phyloP scores from a whole-genome alignment of 192 early-diverging fungal genomes.

The Gaertneriomyces sp. region DNA sequence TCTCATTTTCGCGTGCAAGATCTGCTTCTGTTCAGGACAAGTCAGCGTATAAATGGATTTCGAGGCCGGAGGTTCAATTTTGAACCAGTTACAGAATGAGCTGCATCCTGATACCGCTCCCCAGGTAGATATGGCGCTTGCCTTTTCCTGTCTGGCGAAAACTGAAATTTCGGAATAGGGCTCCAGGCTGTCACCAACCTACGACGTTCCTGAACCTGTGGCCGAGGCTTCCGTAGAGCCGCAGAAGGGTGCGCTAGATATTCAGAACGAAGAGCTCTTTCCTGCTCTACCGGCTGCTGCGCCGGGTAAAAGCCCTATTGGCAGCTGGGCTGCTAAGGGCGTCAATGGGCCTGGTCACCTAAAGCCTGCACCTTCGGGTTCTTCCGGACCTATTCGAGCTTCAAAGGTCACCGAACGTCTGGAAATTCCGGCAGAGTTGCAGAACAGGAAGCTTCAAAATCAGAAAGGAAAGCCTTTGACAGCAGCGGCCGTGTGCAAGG shows the following conservation, averaged over 20 bases:
- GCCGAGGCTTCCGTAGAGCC: not conserved
- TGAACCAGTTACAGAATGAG: constrained; percentile 32
- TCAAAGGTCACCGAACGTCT: constrained; percentile 42
- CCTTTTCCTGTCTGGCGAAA: not conserved
- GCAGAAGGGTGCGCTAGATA: constrained; percentile 35
- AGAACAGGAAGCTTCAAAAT: constrained; percentile 30
- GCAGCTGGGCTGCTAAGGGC: constrained; percentile 20
- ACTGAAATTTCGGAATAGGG: not conserved
- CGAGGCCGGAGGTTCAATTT: constrained; percentile 14
- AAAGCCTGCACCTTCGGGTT: not conserved
- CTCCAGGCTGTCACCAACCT: not conserved
- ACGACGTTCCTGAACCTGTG: constrained; percentile 8
- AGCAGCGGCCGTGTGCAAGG: constrained; percentile 36
- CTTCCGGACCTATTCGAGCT: not conserved
- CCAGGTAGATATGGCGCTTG: not conserved
- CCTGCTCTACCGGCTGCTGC: constrained; percentile 66
- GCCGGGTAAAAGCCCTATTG: constrained; percentile 14
- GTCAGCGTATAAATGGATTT: constrained; percentile 15
- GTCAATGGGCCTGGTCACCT: constrained; percentile 9
- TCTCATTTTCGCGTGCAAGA: no score
- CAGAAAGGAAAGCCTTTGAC: constrained; percentile 34
- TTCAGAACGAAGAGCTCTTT: constrained; percentile 66
- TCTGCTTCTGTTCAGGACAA: not conserved
- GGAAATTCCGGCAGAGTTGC: constrained; percentile 44
- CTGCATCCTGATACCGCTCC: constrained; percentile 27